Evolutionary conservation across 345 rosid genomes (phyloP), one percentile per base, ranked within the genome.

Genomic region (Dimocarpus longan): DNA sequence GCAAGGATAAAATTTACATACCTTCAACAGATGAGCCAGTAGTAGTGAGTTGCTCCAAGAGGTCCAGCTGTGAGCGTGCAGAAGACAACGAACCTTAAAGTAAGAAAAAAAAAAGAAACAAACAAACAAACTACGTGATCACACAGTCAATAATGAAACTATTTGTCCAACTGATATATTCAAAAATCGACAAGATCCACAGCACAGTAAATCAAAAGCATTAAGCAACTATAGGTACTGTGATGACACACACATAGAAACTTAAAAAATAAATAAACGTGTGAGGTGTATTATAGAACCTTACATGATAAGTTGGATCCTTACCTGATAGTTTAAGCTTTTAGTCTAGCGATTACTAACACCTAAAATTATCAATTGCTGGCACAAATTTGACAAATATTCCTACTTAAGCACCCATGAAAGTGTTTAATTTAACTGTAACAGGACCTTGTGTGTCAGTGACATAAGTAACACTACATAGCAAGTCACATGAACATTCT

Each of bases 21-120:
- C 98, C 97, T 24, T 90, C 90, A 28, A 24, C 74, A 0, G 90
- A 70, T 52, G 94, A 70, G 80, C 84, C 42, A 48, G 86, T 79
- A 12, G 91, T 82, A 62, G 89, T 87, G 63, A 95, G 95, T 77
- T 92, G 98, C 3, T 93, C 93, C 79, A 92, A 79, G 74, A 95
- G 91, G 85, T 88, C 97, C 66, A 95, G 77, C 74, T 85, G 99
- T 0, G 93, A 83, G 8, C 96, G 91, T 62, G 93, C 78, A 56
- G 99, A 90, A 81, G 97, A 87, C 26, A 79, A 68, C 8, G 97
- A 85, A 73, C 91, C 98, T 93, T 39, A 52, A 21, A 50, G 50
- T n/a, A 79, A 74, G 52, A 69, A 39, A 73, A 21, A 24, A 68
- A 70, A 28, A 28, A 21, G 4, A 60, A 46, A 76, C 0, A 0